Evolutionary conservation across 2,329 filamentous ascomycete genomes (phyloP).

Genomic region (Purpureocillium lavendulum): DNA sequence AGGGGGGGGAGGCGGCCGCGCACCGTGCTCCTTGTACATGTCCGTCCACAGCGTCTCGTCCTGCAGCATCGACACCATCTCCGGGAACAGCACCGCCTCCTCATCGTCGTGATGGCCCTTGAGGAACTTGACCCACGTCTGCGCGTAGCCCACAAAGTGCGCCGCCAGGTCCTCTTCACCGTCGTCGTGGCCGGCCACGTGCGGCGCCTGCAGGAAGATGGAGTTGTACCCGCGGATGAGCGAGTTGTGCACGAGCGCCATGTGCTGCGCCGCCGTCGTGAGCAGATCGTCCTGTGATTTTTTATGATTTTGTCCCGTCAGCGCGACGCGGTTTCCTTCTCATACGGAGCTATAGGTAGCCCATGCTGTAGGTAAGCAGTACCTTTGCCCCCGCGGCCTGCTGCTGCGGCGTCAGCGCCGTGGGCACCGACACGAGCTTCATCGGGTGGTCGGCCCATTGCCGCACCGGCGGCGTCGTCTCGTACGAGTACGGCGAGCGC

Average conservation of each 20-base stretch:
- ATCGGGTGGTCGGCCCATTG: conserved; percentile 48
- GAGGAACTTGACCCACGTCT: conserved; percentile 52
- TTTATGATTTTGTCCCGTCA: too few relatives aligned
- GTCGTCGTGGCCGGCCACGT: conserved; percentile 42
- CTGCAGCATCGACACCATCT: conserved; percentile 41
- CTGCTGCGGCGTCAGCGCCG: background rate
- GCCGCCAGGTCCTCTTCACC: conserved; percentile 19
- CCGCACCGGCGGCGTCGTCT: conserved; percentile 14
- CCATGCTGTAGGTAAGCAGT: too few relatives aligned
- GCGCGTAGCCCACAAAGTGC: conserved; percentile 45
- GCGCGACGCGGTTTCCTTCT: too few relatives aligned
- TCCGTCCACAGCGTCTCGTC: conserved; percentile 42
- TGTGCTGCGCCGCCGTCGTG: conserved; percentile 50
- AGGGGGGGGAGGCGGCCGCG: conserved; percentile 8
- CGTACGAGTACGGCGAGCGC: conserved; percentile 26
- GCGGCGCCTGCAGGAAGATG: conserved; percentile 51
- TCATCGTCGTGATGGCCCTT: conserved; percentile 54
- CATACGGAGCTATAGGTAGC: too few relatives aligned
- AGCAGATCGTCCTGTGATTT: conserved; percentile 51
- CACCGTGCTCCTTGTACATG: conserved; percentile 49
- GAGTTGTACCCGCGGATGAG: conserved; percentile 57
- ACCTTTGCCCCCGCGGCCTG: too few relatives aligned
- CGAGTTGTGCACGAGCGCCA: conserved; percentile 53
- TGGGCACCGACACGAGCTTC: conserved; percentile 43
- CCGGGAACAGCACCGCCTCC: conserved; percentile 46